Base-by-base conservation (phyloP, 1,284 basidiomycete genomes). In the Inonotus obliquus region DNA sequence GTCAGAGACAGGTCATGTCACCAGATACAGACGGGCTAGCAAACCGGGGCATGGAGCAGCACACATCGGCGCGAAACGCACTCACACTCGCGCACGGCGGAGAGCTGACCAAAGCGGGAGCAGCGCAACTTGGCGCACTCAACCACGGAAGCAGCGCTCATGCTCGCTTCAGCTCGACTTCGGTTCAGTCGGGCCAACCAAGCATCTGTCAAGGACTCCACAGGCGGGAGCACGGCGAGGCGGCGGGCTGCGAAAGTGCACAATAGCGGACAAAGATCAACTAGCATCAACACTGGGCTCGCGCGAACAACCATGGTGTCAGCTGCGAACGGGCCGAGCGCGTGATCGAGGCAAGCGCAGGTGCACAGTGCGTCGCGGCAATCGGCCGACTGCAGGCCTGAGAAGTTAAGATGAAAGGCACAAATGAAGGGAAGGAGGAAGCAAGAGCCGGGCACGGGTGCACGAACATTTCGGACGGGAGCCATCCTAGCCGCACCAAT, bases 401-500 rank as follows among this genome's bases (percentile, higher is more conserved):
- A 37, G 39, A 52, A 52, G 51, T 45, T 23, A 39, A 19, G 41
- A 52, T 52, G 51, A 32, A 13, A 52, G 51, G 51, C 38, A 27
- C 54, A 41, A 51, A 37, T 38, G 57, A 51, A 41, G 10, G 25
- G 53, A 56, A 55, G 59, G 59, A 61, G 59, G 53, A 61, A 61
- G 59, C 23, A 53, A 60, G 59, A 49, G 54, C 54, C 53, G 48
- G n/a, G 35, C n/a, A 13, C 19, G 32, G 54, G 27, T 29, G 54
- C 32, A 53, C 38, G 39, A 35, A 56, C 53, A 32, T 27, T 38
- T 49, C 59, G 39, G 54, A 21, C 39, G 59, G 49, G 51, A 9
- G 41, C 53, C 37, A 53, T n/a, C 55, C 59, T 61, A 61, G 59
- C 59, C 59, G 49, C 59, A 61, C 59, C 59, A 61, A 61, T 61